A percentile compares a stretch with the other conserved stretches of the same genome.
phyloP scores from a whole-genome alignment of 179 eudicot species.

The Spinacia oleracea region DNA sequence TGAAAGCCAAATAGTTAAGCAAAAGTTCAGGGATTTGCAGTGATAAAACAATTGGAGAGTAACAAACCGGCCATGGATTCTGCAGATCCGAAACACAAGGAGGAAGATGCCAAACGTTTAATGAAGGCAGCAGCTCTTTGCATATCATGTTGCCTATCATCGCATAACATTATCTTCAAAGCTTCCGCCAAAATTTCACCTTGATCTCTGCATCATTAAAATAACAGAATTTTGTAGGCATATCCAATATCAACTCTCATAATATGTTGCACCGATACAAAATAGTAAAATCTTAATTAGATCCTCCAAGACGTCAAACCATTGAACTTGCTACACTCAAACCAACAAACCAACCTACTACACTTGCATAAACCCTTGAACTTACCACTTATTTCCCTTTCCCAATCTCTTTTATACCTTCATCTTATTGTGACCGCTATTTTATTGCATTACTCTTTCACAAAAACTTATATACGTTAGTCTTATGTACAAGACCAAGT shows the following conservation, averaged over 20 bases:
- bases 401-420: no score
- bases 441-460: no score
- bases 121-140: constrained; percentile 96
- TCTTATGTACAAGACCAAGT: no score
- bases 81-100: constrained; percentile 78
- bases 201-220: constrained; percentile 53
- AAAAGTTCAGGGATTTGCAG: background rate
- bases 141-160: constrained; percentile 97
- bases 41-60: background rate
- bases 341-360: no score
- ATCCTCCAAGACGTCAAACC: background rate
- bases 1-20: background rate
- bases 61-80: constrained; percentile 91
- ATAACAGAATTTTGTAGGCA: background rate
- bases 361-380: background rate
- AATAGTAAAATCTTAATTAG: background rate
- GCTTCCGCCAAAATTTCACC: constrained; percentile 93
- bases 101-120: constrained; percentile 76
- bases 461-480: no score
- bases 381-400: no score
- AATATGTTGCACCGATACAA: background rate
- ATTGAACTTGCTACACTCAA: no score
- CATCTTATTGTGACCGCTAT: no score
- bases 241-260: background rate
- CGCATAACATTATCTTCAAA: constrained; percentile 88